These are phyloP conservation scores for Microdochium bolleyi DNA, from an alignment of 2,329 filamentous ascomycete genomes.

Conservation along the genomic window DNA sequence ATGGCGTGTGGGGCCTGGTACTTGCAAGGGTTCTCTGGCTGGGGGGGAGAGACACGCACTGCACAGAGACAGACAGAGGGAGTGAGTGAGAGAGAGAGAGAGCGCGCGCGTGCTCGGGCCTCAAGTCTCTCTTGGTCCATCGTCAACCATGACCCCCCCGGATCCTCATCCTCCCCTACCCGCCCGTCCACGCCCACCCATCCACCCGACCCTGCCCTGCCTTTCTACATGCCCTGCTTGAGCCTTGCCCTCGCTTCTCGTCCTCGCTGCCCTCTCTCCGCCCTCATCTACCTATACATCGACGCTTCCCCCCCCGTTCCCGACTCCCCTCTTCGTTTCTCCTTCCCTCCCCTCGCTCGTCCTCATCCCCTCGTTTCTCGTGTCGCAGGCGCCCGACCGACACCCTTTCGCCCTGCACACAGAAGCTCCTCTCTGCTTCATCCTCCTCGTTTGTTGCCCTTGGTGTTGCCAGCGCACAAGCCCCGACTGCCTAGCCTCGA, in stretches of 20 bases:
- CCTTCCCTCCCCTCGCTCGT: background rate
- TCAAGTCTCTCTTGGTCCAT: background rate
- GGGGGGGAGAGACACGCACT: background rate
- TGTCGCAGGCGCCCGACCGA: background rate
- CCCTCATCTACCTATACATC: background rate
- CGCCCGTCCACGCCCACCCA: background rate
- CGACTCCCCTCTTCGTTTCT: background rate
- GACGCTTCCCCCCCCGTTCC: background rate
- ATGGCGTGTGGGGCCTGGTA: too few relatives aligned
- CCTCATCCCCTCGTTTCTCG: background rate
- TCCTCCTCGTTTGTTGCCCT: background rate
- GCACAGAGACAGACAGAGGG: background rate
- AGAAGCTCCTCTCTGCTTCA: background rate
- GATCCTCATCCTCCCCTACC: background rate
- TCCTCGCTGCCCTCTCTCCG: background rate
- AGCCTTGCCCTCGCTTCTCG: background rate
- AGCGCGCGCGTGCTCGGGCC: background rate
- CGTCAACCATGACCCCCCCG: background rate
- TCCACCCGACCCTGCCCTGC: background rate
- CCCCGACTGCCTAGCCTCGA: background rate
- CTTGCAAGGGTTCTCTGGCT: background rate
- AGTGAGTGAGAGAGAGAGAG: background rate
- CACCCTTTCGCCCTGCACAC: background rate
- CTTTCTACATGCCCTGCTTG: background rate
- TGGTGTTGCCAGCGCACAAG: background rate